Evolutionary conservation across 2,329 filamentous ascomycete species (phyloP).

Genomic region (Stachybotrys chartarum): DNA sequence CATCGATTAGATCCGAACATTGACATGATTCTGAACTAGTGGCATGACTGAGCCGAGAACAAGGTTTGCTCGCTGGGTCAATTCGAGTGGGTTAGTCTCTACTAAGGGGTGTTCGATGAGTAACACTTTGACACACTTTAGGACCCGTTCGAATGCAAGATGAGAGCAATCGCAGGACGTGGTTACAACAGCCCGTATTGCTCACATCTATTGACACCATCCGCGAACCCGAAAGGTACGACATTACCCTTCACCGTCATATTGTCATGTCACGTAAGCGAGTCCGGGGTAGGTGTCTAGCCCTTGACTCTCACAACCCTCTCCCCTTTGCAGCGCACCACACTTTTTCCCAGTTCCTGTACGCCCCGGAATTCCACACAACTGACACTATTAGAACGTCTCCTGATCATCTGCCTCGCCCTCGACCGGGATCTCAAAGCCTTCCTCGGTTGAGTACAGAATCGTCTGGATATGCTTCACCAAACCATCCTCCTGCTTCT

Average conservation of each 20-base stretch:
- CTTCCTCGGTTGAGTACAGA: conserved; percentile 91
- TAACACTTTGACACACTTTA: too few relatives aligned
- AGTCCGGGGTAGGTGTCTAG: background rate
- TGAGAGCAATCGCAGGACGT: background rate
- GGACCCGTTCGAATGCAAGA: too few relatives aligned
- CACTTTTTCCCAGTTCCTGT: conserved; percentile 10
- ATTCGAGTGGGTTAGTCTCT: too few relatives aligned
- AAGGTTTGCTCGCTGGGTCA: too few relatives aligned
- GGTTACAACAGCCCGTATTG: background rate
- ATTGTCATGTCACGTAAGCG: background rate
- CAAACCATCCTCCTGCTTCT: conserved; percentile 86
- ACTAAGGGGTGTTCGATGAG: too few relatives aligned
- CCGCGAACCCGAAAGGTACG: background rate
- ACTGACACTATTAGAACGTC: conserved; percentile 51
- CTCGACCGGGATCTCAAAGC: conserved; percentile 84
- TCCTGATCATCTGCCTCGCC: conserved; percentile 71
- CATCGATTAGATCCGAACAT: too few relatives aligned
- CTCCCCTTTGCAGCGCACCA: background rate
- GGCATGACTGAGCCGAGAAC: too few relatives aligned
- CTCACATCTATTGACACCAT: background rate
- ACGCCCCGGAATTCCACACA: conserved; percentile 8
- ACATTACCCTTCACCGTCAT: background rate
- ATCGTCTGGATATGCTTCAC: conserved; percentile 96
- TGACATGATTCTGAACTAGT: too few relatives aligned
- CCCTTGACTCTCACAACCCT: background rate